Evolutionary conservation across 2,329 filamentous ascomycete genomes (phyloP).

Genomic region (Trichoderma koningii): DNA sequence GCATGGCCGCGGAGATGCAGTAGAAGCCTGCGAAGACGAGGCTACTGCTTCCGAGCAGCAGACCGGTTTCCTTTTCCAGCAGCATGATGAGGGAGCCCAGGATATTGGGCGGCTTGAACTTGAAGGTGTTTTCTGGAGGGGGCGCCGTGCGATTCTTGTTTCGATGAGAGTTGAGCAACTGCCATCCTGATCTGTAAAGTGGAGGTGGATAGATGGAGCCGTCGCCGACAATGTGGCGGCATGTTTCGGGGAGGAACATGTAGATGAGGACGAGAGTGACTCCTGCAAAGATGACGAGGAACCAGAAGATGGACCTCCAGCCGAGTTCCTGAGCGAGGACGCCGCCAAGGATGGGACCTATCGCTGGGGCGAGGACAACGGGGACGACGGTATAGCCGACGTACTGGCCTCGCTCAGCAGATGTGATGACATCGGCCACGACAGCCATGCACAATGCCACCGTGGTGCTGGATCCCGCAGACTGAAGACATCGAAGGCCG

Average conservation of each 20-base stretch:
- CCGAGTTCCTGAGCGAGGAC: conserved; percentile 57
- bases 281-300: conserved; percentile 52
- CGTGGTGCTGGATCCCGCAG: conserved; percentile 59
- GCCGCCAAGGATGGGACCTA: conserved; percentile 62
- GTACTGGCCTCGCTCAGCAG: conserved; percentile 62
- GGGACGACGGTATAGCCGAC: conserved; percentile 56
- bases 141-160: conserved; percentile 26
- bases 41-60: conserved; percentile 49
- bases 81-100: conserved; percentile 46
- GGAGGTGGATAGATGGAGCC: conserved; percentile 50
- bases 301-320: conserved; percentile 66
- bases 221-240: conserved; percentile 52
- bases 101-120: conserved; percentile 46
- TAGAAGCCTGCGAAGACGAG: conserved; percentile 55
- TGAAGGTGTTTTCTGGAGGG: conserved; percentile 34
- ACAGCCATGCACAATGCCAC: conserved; percentile 60
- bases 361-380: conserved; percentile 50
- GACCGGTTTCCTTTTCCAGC: conserved; percentile 45
- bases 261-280: conserved; percentile 47
- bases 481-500: conserved; percentile 58
- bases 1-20: conserved; percentile 49
- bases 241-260: conserved; percentile 58
- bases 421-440: conserved; percentile 64
- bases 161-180: conserved; percentile 34
- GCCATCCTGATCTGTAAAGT: conserved; percentile 42